These are phyloP conservation scores for Hymenoscyphus repandus DNA, from an alignment of 2,329 filamentous ascomycete genomes.

Conservation along the genomic window DNA sequence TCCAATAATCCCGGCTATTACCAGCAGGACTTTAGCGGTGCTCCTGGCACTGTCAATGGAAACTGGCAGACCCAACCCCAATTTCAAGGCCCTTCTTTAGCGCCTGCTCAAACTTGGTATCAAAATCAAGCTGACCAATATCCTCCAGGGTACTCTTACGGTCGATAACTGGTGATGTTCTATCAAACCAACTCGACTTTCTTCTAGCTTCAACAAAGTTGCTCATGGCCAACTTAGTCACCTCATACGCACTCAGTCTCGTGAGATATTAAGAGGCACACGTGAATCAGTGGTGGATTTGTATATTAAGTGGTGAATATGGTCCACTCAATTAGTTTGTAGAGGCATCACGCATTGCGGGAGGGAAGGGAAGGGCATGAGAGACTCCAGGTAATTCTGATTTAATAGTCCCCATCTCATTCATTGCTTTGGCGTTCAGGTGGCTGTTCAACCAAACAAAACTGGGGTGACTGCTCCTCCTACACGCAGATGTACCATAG, in stretches of 20 bases:
- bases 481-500: conserved; percentile 5
- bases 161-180: conserved; percentile 2
- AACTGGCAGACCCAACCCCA: conserved; percentile 7
- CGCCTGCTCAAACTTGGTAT: conserved; percentile 11
- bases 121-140: conserved; percentile 7
- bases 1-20: conserved; percentile 21
- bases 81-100: conserved; percentile 8
- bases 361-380: background rate
- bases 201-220: too few relatives aligned
- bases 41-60: conserved; percentile 11
- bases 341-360: background rate
- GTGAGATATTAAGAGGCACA: too few relatives aligned
- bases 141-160: conserved; percentile 12
- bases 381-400: background rate
- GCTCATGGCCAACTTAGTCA: background rate
- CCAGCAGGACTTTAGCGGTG: conserved; percentile 10
- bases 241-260: background rate
- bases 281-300: background rate
- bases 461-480: background rate
- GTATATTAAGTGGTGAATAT: too few relatives aligned
- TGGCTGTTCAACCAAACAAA: background rate
- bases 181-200: background rate
- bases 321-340: background rate
- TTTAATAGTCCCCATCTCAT: background rate
- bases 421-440: conserved; percentile 15